Evolutionary conservation across 208 protist genomes (phyloP).

Genomic region (Trypanosoma mega): DNA sequence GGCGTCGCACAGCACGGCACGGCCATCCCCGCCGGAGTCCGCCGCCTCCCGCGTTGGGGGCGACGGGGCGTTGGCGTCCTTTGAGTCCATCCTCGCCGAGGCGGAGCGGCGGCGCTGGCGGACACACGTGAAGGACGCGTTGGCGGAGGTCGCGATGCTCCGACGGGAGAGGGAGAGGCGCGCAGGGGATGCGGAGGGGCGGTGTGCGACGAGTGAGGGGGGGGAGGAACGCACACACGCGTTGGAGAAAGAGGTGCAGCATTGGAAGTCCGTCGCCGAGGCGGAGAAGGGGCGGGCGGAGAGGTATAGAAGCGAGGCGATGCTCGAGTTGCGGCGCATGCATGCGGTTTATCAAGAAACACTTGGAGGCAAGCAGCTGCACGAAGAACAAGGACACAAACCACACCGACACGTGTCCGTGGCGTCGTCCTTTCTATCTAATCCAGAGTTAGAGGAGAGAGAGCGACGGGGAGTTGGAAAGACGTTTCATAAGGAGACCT

Average conservation of each 20-base stretch:
- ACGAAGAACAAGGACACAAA: too few relatives aligned
- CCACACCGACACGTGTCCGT: too few relatives aligned
- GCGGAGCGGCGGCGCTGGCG: slow-evolving; percentile 11
- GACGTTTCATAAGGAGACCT: too few relatives aligned
- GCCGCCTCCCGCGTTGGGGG: too few relatives aligned
- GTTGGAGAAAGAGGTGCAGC: not conserved
- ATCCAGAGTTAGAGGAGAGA: too few relatives aligned
- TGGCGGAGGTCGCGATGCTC: slow-evolving; percentile 5
- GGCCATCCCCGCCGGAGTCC: too few relatives aligned
- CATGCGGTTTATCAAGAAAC: slow-evolving; percentile 6
- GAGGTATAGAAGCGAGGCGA: not conserved
- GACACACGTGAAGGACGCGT: not conserved
- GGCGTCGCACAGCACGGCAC: not conserved
- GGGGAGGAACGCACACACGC: not conserved
- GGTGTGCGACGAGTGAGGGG: not conserved
- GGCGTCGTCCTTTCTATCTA: too few relatives aligned
- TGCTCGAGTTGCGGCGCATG: slow-evolving; percentile 13
- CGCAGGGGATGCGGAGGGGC: not conserved
- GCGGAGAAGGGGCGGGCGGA: not conserved
- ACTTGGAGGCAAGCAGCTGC: not conserved
- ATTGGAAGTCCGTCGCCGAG: not conserved
- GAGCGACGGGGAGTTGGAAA: too few relatives aligned
- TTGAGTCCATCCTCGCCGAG: not conserved
- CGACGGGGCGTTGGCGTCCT: not conserved
- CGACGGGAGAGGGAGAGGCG: slow-evolving; percentile 4